Evolutionary conservation across 495 filamentous ascomycete species (phyloP).

Genomic region (Podospora didyma): DNA sequence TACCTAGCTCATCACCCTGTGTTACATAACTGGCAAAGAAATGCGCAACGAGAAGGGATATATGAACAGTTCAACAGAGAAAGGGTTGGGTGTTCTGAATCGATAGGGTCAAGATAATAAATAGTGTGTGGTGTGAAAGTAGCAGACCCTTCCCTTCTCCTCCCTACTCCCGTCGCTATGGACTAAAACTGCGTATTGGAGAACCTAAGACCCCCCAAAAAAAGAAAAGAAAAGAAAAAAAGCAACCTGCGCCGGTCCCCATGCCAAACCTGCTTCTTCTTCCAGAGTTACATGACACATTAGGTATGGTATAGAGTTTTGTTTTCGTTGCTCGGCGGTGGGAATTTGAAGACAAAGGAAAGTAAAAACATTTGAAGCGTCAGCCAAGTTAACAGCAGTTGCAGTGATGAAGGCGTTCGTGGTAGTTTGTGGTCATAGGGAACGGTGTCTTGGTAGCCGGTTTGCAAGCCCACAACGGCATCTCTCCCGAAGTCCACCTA

Average conservation of each 20-base stretch:
- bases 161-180: not conserved
- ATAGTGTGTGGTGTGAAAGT: too few relatives aligned
- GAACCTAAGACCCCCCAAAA: not conserved
- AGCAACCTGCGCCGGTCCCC: not conserved
- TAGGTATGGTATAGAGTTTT: not conserved
- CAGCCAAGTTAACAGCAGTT: too few relatives aligned
- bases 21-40: too few relatives aligned
- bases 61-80: too few relatives aligned
- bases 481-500: constrained; percentile 19
- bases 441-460: not conserved
- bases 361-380: not conserved
- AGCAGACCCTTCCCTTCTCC: too few relatives aligned
- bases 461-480: not conserved
- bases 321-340: not conserved
- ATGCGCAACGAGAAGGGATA: too few relatives aligned
- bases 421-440: not conserved
- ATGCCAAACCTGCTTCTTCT: not conserved
- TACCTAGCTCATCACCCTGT: too few relatives aligned
- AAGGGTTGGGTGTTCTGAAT: too few relatives aligned
- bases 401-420: not conserved
- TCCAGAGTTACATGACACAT: not conserved
- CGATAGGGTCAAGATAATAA: too few relatives aligned
- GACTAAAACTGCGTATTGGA: not conserved
- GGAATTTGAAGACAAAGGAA: not conserved
- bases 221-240: not conserved